Evolutionary conservation across 306 rosid genomes (phyloP).

Genomic region (Oemleria cerasiformis): DNA sequence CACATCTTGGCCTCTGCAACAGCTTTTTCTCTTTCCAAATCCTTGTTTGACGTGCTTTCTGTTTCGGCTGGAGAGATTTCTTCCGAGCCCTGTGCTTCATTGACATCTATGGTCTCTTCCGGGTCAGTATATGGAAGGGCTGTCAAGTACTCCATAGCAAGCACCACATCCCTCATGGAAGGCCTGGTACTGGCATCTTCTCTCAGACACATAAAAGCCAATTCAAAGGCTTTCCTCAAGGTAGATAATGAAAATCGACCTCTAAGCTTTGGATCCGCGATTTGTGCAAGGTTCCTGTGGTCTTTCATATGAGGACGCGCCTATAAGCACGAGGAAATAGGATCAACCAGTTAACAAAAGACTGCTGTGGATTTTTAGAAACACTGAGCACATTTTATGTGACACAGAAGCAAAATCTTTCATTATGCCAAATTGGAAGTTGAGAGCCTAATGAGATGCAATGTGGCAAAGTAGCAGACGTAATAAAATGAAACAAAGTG

Average conservation of each 20-base stretch:
- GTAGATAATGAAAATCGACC: slow-evolving; percentile 47
- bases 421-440: no score
- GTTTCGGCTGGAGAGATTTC: slow-evolving; percentile 62
- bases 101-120: slow-evolving; percentile 21
- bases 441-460: neutral
- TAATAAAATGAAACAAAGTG: neutral
- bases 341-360: neutral
- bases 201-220: slow-evolving; percentile 75
- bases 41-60: slow-evolving; percentile 49
- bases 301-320: slow-evolving; percentile 61
- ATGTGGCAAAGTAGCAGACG: slow-evolving; percentile 5
- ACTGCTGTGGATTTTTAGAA: neutral
- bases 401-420: neutral
- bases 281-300: slow-evolving; percentile 43
- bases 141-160: slow-evolving; percentile 56
- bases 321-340: slow-evolving; percentile 25
- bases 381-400: neutral
- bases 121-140: slow-evolving; percentile 38
- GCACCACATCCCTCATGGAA: slow-evolving; percentile 64
- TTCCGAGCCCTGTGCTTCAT: slow-evolving; percentile 43
- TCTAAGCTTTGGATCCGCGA: slow-evolving; percentile 60
- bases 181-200: slow-evolving; percentile 71
- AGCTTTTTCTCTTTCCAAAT: slow-evolving; percentile 58
- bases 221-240: slow-evolving; percentile 51
- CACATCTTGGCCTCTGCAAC: slow-evolving; percentile 83